phyloP scores from a whole-genome alignment of 1,139 yeast genomes.

The Candida smagusa region DNA sequence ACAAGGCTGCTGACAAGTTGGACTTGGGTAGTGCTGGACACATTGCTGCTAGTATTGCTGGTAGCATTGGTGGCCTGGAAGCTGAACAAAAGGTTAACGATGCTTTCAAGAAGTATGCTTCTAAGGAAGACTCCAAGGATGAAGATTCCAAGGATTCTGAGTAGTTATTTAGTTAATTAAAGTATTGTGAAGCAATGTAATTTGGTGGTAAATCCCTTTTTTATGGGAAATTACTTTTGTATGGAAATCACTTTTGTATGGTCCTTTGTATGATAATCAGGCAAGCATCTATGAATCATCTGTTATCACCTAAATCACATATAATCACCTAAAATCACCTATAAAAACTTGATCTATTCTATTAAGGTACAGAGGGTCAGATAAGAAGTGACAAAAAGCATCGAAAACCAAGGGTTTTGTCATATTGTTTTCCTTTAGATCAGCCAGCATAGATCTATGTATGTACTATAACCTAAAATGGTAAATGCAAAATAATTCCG shows the following conservation, averaged over 20 bases:
- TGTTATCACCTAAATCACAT: too few relatives aligned
- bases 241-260: too few relatives aligned
- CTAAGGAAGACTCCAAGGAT: too few relatives aligned
- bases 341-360: too few relatives aligned
- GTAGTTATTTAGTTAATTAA: too few relatives aligned
- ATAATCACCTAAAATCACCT: too few relatives aligned
- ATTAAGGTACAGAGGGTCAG: too few relatives aligned
- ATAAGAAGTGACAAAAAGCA: background rate
- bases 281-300: too few relatives aligned
- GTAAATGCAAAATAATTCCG: constrained; percentile 2
- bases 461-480: constrained; percentile 4
- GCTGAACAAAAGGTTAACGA: constrained; percentile 31
- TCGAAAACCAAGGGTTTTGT: background rate
- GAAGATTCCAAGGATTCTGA: too few relatives aligned
- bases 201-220: too few relatives aligned
- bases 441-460: constrained; percentile 6
- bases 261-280: too few relatives aligned
- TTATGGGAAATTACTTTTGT: too few relatives aligned
- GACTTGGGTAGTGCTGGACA: constrained; percentile 34
- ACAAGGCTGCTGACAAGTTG: constrained; percentile 36
- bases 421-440: constrained; percentile 1
- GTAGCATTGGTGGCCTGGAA: constrained; percentile 31
- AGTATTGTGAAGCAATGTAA: background rate
- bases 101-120: background rate
- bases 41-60: constrained; percentile 32